Percentiles rank a stretch among this genome's conserved stretches.
phyloP scores from a whole-genome alignment of 139 green algal genomes.

The Edaphochlamys debaryana region DNA sequence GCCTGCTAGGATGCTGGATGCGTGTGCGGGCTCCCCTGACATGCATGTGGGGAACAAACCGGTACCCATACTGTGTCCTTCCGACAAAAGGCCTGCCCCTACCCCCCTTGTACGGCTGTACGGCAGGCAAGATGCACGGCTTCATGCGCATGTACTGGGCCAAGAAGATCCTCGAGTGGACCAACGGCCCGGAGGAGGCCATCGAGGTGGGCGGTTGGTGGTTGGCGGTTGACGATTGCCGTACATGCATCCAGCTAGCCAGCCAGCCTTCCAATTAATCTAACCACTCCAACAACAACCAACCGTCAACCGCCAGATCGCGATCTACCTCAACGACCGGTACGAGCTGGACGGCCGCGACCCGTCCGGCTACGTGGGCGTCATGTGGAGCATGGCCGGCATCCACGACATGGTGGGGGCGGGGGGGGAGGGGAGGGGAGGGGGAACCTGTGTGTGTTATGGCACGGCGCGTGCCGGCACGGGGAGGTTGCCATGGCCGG shows the following conservation, averaged over 20 bases:
- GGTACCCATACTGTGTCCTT: no score
- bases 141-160: constrained; percentile 99
- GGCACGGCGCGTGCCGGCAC: no score
- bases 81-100: no score
- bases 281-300: background rate
- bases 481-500: no score
- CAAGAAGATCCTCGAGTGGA: constrained; percentile 99
- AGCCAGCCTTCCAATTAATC: background rate
- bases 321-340: constrained; percentile 94
- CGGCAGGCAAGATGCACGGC: constrained; percentile 99
- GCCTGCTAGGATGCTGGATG: no score
- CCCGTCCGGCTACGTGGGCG: constrained; percentile 91
- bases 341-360: constrained; percentile 89
- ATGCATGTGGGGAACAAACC: no score
- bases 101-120: no score
- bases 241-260: no score
- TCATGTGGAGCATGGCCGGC: constrained; percentile 94
- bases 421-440: background rate
- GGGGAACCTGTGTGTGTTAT: background rate
- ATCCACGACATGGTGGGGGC: constrained; percentile 90
- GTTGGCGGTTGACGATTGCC: no score
- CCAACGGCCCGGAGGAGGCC: constrained; percentile 78
- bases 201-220: constrained; percentile 58
- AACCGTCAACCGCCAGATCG: constrained; percentile 32
- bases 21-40: no score